Evolutionary conservation across 2,329 filamentous ascomycete genomes (phyloP).

Genomic region (Penicillium sp.): DNA sequence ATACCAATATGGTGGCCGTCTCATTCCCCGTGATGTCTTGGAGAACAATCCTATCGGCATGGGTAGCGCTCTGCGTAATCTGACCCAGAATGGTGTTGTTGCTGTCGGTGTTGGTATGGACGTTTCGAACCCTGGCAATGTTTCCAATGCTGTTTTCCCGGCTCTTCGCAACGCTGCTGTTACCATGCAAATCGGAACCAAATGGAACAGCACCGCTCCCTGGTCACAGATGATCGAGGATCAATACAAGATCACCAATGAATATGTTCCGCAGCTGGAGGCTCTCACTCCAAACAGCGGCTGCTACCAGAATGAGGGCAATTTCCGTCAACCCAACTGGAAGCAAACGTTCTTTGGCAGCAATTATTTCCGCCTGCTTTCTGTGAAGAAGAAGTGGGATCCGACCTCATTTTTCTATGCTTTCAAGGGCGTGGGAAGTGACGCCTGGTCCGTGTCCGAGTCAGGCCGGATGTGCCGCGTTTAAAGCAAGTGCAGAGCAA

Average conservation of each 20-base stretch:
- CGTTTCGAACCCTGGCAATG: slow-evolving; percentile 40
- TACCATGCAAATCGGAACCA: slow-evolving; percentile 39
- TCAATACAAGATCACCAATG: slow-evolving; percentile 45
- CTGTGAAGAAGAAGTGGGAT: slow-evolving; percentile 49
- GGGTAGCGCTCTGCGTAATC: slow-evolving; percentile 36
- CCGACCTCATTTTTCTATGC: slow-evolving; percentile 47
- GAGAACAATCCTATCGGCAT: slow-evolving; percentile 34
- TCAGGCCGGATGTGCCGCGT: slow-evolving; percentile 36
- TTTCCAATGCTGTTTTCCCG: slow-evolving; percentile 46
- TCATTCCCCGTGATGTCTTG: slow-evolving; percentile 42
- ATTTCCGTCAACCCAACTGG: slow-evolving; percentile 47
- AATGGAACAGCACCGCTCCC: slow-evolving; percentile 45
- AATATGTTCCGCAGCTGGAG: slow-evolving; percentile 44
- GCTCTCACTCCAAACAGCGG: slow-evolving; percentile 44
- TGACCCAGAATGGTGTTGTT: slow-evolving; percentile 38
- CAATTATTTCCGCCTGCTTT: slow-evolving; percentile 42
- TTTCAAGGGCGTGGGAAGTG: slow-evolving; percentile 44
- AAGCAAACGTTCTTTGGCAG: slow-evolving; percentile 48
- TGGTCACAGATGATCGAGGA: slow-evolving; percentile 41
- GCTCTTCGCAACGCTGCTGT: slow-evolving; percentile 45
- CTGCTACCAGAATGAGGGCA: slow-evolving; percentile 49
- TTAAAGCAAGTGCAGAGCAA: neutral
- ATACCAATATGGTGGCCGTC: slow-evolving; percentile 37
- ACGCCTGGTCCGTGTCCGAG: slow-evolving; percentile 37
- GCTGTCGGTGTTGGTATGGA: slow-evolving; percentile 47